Percentiles rank a stretch among this genome's conserved stretches.
Conservation (phyloP, 2,329 filamentous ascomycete species). For the Xylariaceae sp. region DNA sequence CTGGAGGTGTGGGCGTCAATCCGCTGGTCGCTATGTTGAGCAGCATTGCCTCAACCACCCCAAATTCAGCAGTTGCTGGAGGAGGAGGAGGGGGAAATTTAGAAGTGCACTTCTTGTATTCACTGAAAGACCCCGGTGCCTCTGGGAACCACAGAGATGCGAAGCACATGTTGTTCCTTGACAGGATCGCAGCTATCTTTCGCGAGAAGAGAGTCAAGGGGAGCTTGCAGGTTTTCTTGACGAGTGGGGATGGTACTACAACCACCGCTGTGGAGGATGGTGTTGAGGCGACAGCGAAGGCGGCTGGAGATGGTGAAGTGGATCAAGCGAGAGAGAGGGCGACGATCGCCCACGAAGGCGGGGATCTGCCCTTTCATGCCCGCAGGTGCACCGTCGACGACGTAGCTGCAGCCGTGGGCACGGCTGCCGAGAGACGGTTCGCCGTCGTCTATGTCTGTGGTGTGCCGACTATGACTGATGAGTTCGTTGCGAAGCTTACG, state of each 20-base stretch:
- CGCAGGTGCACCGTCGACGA: conserved; percentile 54
- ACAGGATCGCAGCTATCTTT: conserved; percentile 54
- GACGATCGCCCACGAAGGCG: conserved; percentile 17
- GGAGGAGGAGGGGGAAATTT: conserved; percentile 24
- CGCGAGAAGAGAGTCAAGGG: conserved; percentile 47
- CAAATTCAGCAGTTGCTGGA: not conserved
- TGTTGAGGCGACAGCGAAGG: not conserved
- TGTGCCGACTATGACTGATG: conserved; percentile 72
- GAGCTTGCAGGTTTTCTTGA: conserved; percentile 55
- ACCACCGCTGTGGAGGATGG: not conserved
- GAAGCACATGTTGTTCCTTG: conserved; percentile 56
- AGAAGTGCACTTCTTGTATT: conserved; percentile 69
- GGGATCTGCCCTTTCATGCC: conserved; percentile 40
- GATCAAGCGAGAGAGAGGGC: conserved; percentile 11
- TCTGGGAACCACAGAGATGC: conserved; percentile 31
- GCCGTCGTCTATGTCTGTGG: conserved; percentile 73
- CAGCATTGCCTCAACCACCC: conserved; percentile 49
- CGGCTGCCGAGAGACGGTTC: conserved; percentile 44
- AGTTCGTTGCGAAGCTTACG: conserved; percentile 59
- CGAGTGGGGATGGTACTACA: conserved; percentile 34
- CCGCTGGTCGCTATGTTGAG: conserved; percentile 78
- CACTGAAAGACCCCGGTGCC: conserved; percentile 48
- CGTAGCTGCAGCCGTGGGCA: conserved; percentile 49
- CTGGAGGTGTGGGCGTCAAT: conserved; percentile 84
- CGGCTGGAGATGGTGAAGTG: conserved; percentile 10